Evolutionary conservation across 2,329 filamentous ascomycete species (phyloP).

Genomic region (Hymenoscyphus repandus): DNA sequence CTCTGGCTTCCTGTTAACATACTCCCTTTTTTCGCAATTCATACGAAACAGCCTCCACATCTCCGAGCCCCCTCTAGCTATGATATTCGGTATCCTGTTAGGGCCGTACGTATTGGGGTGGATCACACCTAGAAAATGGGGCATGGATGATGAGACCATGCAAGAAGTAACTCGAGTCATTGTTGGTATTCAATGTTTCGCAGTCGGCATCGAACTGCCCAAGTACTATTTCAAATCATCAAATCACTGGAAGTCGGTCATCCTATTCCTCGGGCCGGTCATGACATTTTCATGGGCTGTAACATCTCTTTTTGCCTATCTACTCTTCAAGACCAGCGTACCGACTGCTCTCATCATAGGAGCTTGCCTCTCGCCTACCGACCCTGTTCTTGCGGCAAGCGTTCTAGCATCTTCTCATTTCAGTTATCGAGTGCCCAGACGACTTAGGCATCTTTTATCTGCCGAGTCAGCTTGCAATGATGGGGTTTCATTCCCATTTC

Average conservation of each 20-base stretch:
- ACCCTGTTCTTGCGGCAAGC: conserved; percentile 49
- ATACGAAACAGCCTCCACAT: conserved; percentile 56
- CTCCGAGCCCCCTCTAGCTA: conserved; percentile 55
- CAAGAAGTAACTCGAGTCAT: conserved; percentile 68
- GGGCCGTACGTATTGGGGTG: conserved; percentile 61
- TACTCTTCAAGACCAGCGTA: conserved; percentile 41
- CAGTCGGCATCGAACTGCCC: conserved; percentile 66
- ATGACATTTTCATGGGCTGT: conserved; percentile 35
- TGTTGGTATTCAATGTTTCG: conserved; percentile 68
- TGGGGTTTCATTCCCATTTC: conserved; percentile 49
- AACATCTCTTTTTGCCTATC: conserved; percentile 40
- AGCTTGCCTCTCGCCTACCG: conserved; percentile 51
- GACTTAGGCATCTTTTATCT: conserved; percentile 45
- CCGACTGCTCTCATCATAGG: conserved; percentile 45
- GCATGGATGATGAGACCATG: conserved; percentile 62
- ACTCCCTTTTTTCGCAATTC: conserved; percentile 53
- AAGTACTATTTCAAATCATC: conserved; percentile 30
- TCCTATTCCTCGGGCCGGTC: conserved; percentile 24
- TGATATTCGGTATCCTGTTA: conserved; percentile 65
- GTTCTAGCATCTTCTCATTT: conserved; percentile 50
- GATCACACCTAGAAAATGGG: conserved; percentile 57
- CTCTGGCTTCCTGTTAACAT: conserved; percentile 52
- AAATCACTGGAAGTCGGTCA: conserved; percentile 25
- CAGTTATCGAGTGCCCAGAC: conserved; percentile 44
- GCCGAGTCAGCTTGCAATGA: conserved; percentile 53